Base-by-base conservation (phyloP, 352 stramenopile genomes). In the Elongisporangium anandrum region DNA sequence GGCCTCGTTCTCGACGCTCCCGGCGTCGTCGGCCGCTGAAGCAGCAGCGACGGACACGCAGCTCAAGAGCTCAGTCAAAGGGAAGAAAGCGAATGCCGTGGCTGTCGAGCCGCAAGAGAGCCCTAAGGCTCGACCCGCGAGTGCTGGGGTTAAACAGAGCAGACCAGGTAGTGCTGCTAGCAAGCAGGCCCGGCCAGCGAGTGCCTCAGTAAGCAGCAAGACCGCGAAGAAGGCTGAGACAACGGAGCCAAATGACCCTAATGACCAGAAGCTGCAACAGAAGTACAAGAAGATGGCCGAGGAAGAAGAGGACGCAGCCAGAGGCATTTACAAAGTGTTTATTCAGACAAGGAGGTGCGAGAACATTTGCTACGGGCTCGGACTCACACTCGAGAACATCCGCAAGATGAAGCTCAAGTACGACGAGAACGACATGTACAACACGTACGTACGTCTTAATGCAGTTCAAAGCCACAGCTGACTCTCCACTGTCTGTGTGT, bases 381-480 rank as follows among this genome's bases (percentile, higher is more conserved):
- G 77, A 0, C 71, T 88, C 26, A 81, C 72, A 45, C 66, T 81
- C 52, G 63, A 63, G 10, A 69, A 90, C 52, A 82, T 88, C 50
- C 75, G 81, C 12, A 77, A 73, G 54, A 81, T 90, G 65, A 90
- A 90, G 64, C 76, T 72, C 53, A 86, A 84, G 49, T 88, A 82
- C 48, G 73, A 88, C 53, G 70, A 70, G 29, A 90, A 88, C 71
- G 79, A 88, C 60, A 88, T 90, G 79, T 90, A 84, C 59, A 73
- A 80, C 59, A 84, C 72, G 78, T 90, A 77, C 62, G 79, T 77
- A n/a, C n/a, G n/a, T 0, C 4, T 24, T 48, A n/a, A 23, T 57
- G 5, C 20, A 16, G n/a, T 29, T 38, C 34, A 45, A 45, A 45
- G 3, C 34, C 9, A 45, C 13, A 2, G 5, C 34, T 17, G 1